Evolutionary conservation across 2,329 filamentous ascomycete species (phyloP), one percentile per base, ranked within the genome.

Genomic region (Xylaria multiplex): DNA sequence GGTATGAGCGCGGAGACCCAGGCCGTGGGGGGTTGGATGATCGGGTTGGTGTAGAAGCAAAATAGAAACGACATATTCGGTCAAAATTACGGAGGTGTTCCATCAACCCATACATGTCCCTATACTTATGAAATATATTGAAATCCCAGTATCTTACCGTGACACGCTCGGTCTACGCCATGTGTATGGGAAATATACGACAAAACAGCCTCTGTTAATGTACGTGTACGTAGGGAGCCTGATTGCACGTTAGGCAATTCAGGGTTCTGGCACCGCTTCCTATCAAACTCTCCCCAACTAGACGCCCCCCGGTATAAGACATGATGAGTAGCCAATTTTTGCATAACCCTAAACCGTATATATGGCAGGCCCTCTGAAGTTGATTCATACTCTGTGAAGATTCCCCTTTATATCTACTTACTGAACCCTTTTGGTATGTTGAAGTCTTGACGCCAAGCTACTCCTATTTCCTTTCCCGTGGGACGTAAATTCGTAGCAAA

Each of bases 1-100:
- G 85, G 85, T 0, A 66, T 81, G 3, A 81, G 82, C 69, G 78
- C 75, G 0, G 74, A 79, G 43, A 81, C 82, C 2, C 78, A 78
- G 52, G 73, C 67, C 16, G 77, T 80, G 55, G 77, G 75, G 1
- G 79, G 81, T 65, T 82, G 80, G 80, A 63, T 81, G 14, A 69
- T 82, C 22, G 57, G 62, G 32, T 45, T 77, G 9, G 64, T 68
- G 22, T 75, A 67, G 65, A 35, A 8, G n/a, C 5, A 43, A 53
- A 19, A 45, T 55, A 9, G 1, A 16, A 27, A 22, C 24, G 3
- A n/a, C n/a, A 37, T 37, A 13, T 22, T 22, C 50, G n/a, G n/a
- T 11, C 37, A 22, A 5, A 24, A 40, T 24, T 7, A 53, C 7
- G n/a, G 30, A 35, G 30, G 8, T 1, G 22, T 3, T 6, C 27